phyloP scores from a whole-genome alignment of 164 flowering plant genomes.

The Akebia trifoliata region DNA sequence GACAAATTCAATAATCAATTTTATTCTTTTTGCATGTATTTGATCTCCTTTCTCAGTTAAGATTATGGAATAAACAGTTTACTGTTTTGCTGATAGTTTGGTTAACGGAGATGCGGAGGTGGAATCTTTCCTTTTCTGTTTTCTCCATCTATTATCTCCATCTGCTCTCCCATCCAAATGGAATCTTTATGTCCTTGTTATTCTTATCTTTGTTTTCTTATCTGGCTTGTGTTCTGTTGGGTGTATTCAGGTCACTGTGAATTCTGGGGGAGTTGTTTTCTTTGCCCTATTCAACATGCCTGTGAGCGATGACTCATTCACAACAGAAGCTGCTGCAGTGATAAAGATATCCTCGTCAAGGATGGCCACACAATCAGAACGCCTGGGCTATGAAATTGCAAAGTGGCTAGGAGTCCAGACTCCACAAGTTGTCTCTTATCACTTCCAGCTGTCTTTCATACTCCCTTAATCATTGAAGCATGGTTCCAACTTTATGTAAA shows the following conservation, averaged over 20 bases:
- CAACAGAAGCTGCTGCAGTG: conserved; percentile 85
- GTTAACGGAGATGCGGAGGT: too few relatives aligned
- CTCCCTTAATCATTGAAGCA: neutral
- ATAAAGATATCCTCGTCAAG: conserved; percentile 92
- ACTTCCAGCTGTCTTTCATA: conserved; percentile 1
- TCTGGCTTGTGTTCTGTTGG: conserved; percentile 14
- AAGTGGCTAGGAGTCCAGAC: conserved; percentile 87
- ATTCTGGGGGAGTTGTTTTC: conserved; percentile 99
- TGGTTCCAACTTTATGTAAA: conserved; percentile 1
- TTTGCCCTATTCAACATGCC: conserved; percentile 74
- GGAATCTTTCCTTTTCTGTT: too few relatives aligned
- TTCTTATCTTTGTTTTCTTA: conserved; percentile 1
- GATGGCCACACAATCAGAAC: conserved; percentile 99
- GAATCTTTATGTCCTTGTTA: too few relatives aligned
- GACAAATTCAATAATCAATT: too few relatives aligned
- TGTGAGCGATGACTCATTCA: conserved; percentile 32
- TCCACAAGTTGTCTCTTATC: conserved; percentile 63
- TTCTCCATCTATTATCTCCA: too few relatives aligned
- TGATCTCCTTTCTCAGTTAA: too few relatives aligned
- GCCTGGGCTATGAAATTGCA: conserved; percentile 95
- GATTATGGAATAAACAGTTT: too few relatives aligned
- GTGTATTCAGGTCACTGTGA: conserved; percentile 79
- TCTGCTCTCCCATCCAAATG: too few relatives aligned
- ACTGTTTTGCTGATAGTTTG: too few relatives aligned
- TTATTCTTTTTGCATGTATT: too few relatives aligned